Evolutionary conservation across 2,329 filamentous ascomycete species (phyloP), one percentile per base, ranked within the genome.

Genomic region (Fusarium acutatum): DNA sequence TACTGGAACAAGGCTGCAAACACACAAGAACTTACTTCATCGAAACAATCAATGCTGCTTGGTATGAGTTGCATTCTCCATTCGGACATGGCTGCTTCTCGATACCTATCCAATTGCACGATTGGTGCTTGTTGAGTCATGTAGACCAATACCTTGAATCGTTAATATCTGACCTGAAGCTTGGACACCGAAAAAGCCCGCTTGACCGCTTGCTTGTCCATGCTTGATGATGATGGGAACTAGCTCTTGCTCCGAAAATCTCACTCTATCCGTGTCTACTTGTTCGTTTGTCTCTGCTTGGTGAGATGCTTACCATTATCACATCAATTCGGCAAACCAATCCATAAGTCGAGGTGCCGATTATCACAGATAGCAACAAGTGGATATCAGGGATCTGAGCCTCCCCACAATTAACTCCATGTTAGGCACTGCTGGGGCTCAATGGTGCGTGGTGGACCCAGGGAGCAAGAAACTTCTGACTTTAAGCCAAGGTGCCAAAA

Each of bases 381-480:
- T 63, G 57, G 70, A 61, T 54, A 65, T 72, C 54, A 50, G 59
- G 46, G 49, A 68, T 63, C 56, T 63, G 30, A 60, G 54, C 65
- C 67, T 49, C 54, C 41, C 70, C 67, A 50, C 53, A 69, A 67
- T 65, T 65, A 38, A 63, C 64, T 68, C 41, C 52, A 68, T 60
- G 66, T 75, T 73, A 74, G 74, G 74, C 72, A 72, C 60, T 72
- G 64, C 57, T 70, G 61, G 63, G 62, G 72, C 50, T 68, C 34
- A 50, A 40, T 64, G 57, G 64, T 72, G 67, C 64, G 66, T 69
- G 75, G 57, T 57, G 38, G n/a, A 50, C 47, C 30, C n/a, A 35
- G n/a, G 13, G 18, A 52, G 30, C 47, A 52, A 34, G 47, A 52
- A 52, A 52, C 47, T 35, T 35, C 30, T 52, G n/a, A 52, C 47